Percentiles rank a stretch among this genome's conserved stretches.
These are phyloP conservation scores for Hypocreales sp. DNA, from an alignment of 2,329 filamentous ascomycete genomes.

Conservation along the genomic window DNA sequence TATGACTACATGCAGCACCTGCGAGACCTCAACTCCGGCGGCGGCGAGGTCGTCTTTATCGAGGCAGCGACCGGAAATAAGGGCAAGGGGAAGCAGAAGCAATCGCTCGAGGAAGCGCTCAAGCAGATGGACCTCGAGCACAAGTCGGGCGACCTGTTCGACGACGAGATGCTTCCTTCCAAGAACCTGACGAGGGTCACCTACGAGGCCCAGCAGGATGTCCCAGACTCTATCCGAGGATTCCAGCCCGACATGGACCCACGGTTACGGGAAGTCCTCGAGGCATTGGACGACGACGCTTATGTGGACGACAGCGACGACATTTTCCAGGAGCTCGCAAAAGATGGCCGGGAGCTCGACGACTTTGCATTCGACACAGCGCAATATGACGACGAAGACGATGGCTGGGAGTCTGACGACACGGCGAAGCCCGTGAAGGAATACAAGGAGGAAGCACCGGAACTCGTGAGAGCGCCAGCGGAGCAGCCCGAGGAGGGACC, in stretches of 20 bases:
- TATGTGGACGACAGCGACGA: constrained; percentile 82
- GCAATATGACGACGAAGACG: constrained; percentile 46
- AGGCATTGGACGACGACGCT: constrained; percentile 88
- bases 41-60: constrained; percentile 68
- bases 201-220: constrained; percentile 85
- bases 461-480: constrained; percentile 27
- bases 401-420: constrained; percentile 88
- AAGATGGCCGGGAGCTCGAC: constrained; percentile 59
- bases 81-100: constrained; percentile 59
- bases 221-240: constrained; percentile 81
- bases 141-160: constrained; percentile 42
- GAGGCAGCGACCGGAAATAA: constrained; percentile 55
- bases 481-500: constrained; percentile 42
- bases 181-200: constrained; percentile 63
- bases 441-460: constrained; percentile 32
- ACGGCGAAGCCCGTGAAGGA: constrained; percentile 64
- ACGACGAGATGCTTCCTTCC: constrained; percentile 61
- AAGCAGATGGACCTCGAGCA: constrained; percentile 42
- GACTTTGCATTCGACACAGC: constrained; percentile 63
- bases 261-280: constrained; percentile 73
- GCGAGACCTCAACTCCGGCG: constrained; percentile 65
- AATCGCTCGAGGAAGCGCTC: constrained; percentile 71
- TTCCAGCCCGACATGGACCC: constrained; percentile 99
- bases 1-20: constrained; percentile 99
- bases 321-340: constrained; percentile 65